Percentiles rank a stretch among this genome's conserved stretches.
These are phyloP conservation scores for Ulmus americana DNA, from an alignment of 331 rosid genomes.

Conservation along the genomic window DNA sequence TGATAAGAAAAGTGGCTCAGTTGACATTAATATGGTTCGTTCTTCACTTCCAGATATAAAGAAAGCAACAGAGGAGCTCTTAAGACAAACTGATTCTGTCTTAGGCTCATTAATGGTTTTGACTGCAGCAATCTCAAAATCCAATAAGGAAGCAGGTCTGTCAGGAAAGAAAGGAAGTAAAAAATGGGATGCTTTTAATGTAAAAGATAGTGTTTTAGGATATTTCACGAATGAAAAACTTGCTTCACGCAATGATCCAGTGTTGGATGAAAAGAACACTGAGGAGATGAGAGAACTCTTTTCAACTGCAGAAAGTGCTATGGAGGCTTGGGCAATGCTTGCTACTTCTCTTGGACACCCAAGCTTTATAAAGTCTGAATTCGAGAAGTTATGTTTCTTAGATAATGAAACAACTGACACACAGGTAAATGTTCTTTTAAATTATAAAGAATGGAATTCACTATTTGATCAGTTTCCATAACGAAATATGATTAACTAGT, in stretches of 20 bases:
- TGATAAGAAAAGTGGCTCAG: slow-evolving; percentile 34
- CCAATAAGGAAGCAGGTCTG: slow-evolving; percentile 42
- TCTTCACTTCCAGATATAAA: slow-evolving; percentile 74
- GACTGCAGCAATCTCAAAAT: slow-evolving; percentile 68
- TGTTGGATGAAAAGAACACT: slow-evolving; percentile 53
- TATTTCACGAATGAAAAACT: slow-evolving; percentile 29
- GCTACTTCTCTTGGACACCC: slow-evolving; percentile 88
- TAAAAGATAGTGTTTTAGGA: slow-evolving; percentile 27
- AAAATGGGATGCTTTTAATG: slow-evolving; percentile 31
- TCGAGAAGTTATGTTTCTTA: slow-evolving; percentile 83
- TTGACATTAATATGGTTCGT: slow-evolving; percentile 41
- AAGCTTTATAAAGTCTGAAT: slow-evolving; percentile 89
- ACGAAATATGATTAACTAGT: slow-evolving; percentile 7
- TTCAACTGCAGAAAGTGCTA: slow-evolving; percentile 86
- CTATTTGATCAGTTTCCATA: slow-evolving; percentile 12
- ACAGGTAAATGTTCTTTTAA: slow-evolving; percentile 44
- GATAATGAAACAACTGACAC: slow-evolving; percentile 81
- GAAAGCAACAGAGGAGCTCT: slow-evolving; percentile 60
- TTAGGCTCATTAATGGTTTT: slow-evolving; percentile 86
- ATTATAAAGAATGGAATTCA: slow-evolving; percentile 4
- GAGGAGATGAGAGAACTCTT: slow-evolving; percentile 84
- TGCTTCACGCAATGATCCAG: slow-evolving; percentile 33
- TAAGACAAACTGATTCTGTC: slow-evolving; percentile 85
- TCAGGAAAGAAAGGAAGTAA: slow-evolving; percentile 37
- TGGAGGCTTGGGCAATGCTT: slow-evolving; percentile 99